Evolutionary conservation across 495 filamentous ascomycete species (phyloP), one percentile per base, ranked within the genome.

Genomic region (Hypoxylon trugodes): DNA sequence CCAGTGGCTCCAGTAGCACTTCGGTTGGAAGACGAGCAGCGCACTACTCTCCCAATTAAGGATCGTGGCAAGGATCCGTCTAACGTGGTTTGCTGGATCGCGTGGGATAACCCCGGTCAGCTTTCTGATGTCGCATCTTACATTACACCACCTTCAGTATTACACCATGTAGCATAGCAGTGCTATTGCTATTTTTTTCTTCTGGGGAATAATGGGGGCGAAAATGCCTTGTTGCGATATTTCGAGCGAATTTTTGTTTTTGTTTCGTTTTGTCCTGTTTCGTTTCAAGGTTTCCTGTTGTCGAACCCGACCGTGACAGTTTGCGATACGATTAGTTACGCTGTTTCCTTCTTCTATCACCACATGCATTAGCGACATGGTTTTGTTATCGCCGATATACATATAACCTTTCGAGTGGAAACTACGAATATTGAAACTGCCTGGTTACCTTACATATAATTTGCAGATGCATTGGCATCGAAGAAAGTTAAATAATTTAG

Each of bases 61-160:
- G 64, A 50, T 55, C 57, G 46, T 53, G 56, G 18, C 51, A 46
- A 58, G 57, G 58, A 53, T 58, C 49, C 30, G 13, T 51, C 18
- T 26, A 36, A 52, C 22, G 46, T 52, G 37, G 56, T 66, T 61
- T 26, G 45, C 55, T 61, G 57, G 56, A 45, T 66, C 56, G 56
- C 52, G 52, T 67, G 64, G 64, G 57, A 67, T 61, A 30, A 67
- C 49, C 64, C 64, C 25, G 21, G 64, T 61, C 51, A 58, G 47
- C 48, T 46, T n/a, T n/a, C 45, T 54, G 47, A 61, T 54, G 64
- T 67, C 54, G 47, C 58, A 67, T 61, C 36, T 59, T 58, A 49
- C 54, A 57, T 41, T 56, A 48, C 46, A 46, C 47, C 21, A 54
- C 48, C 33, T 54, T 26, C 16, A 47, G 18, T 21, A 24, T 22